Percentiles rank a stretch among this genome's conserved stretches.
Conservation (phyloP, 176 grass and related monocot species). For the Pontederia crassipes region DNA sequence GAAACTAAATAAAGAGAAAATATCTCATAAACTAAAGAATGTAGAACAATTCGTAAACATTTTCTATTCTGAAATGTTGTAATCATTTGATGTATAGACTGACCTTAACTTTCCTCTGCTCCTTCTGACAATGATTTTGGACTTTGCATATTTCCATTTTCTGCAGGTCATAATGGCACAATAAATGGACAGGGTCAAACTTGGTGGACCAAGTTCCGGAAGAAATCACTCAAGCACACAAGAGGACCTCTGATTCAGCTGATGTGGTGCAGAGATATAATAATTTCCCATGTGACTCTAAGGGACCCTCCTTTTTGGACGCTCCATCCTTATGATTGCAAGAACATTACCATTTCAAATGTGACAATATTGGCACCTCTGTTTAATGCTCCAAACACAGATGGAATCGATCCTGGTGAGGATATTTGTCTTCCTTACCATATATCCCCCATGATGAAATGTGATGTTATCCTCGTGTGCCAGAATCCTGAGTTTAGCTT, state of each 20-base stretch:
- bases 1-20: too few species aligned
- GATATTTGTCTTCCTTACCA: slow-evolving; percentile 8
- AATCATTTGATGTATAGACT: neutral
- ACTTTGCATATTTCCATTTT: slow-evolving; percentile 5
- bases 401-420: slow-evolving; percentile 91
- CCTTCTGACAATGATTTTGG: neutral
- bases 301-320: slow-evolving; percentile 90
- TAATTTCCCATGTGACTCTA: slow-evolving; percentile 76
- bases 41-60: too few species aligned
- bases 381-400: slow-evolving; percentile 70
- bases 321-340: slow-evolving; percentile 79
- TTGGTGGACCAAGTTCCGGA: slow-evolving; percentile 74
- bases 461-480: neutral
- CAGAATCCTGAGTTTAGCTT: neutral
- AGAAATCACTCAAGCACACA: slow-evolving; percentile 56
- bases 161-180: slow-evolving; percentile 72
- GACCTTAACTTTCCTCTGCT: neutral
- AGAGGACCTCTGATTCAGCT: slow-evolving; percentile 83
- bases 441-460: neutral
- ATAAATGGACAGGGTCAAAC: slow-evolving; percentile 76
- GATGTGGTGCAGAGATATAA: slow-evolving; percentile 60
- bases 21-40: too few species aligned
- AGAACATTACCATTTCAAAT: slow-evolving; percentile 65
- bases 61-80: neutral
- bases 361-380: slow-evolving; percentile 72